Evolutionary conservation across 768 basidiomycete genomes (phyloP).

Genomic region (Xerocomus spinulosus): DNA sequence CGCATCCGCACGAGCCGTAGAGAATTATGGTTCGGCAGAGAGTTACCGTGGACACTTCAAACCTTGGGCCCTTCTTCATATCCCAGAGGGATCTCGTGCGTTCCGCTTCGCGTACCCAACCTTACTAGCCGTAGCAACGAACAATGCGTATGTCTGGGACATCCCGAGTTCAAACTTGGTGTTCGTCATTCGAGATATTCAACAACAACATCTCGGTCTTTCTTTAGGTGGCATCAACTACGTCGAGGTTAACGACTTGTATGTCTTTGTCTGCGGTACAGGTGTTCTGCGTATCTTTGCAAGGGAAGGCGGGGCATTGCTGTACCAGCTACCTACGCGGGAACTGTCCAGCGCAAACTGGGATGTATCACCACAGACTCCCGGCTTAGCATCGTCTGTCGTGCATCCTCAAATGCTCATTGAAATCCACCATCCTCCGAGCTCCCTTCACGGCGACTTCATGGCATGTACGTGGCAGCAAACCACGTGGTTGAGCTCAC

Average conservation of each 20-base stretch:
- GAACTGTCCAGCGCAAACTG: constrained; percentile 33
- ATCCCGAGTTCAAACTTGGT: constrained; percentile 46
- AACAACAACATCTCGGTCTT: constrained; percentile 8
- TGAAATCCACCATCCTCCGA: constrained; percentile 2
- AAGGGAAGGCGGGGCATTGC: constrained; percentile 40
- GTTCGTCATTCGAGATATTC: constrained; percentile 34
- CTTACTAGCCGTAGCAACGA: constrained; percentile 45
- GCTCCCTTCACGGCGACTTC: constrained; percentile 14
- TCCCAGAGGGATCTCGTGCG: constrained; percentile 44
- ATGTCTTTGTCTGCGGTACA: constrained; percentile 57
- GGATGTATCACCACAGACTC: constrained; percentile 25
- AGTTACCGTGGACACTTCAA: constrained; percentile 48
- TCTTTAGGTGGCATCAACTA: constrained; percentile 47
- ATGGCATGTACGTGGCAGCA: constrained; percentile 22
- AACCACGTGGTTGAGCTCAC: neutral
- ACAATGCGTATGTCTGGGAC: constrained; percentile 58
- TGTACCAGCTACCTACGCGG: constrained; percentile 41
- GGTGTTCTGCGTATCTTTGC: constrained; percentile 50
- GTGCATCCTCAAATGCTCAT: constrained; percentile 23
- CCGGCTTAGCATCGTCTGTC: constrained; percentile 5
- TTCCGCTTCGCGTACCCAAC: constrained; percentile 68
- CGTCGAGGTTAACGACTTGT: constrained; percentile 56
- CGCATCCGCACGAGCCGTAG: constrained; percentile 21
- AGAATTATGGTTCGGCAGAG: constrained; percentile 7
- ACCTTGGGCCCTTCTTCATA: constrained; percentile 54